These are phyloP conservation scores for Salix caprea DNA, from an alignment of 345 rosid species.

Conservation along the genomic window DNA sequence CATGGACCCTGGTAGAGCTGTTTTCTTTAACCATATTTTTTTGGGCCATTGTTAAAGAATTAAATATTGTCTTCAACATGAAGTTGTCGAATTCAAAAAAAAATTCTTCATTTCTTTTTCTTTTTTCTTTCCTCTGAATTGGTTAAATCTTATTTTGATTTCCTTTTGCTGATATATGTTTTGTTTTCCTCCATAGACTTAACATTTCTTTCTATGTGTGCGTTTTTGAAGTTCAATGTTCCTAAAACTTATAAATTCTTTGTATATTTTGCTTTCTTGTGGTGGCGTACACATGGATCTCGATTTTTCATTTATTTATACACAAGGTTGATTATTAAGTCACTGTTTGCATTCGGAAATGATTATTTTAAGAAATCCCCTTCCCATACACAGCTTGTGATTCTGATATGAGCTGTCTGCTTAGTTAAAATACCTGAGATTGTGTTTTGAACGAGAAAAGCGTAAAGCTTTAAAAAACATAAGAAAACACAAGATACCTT, in stretches of 20 bases:
- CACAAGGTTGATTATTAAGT: not conserved
- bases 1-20: constrained; percentile 9
- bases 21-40: constrained; percentile 5
- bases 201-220: not conserved
- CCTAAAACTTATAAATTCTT: not conserved
- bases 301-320: not conserved
- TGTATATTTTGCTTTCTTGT: not conserved
- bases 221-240: not conserved
- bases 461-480: not conserved
- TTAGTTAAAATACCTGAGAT: not conserved
- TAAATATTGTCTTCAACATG: not conserved
- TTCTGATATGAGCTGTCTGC: not conserved
- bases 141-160: not conserved
- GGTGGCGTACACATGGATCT: not conserved
- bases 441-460: not conserved
- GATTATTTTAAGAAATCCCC: not conserved
- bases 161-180: not conserved
- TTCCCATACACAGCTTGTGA: not conserved
- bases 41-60: not conserved
- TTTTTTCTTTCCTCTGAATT: not conserved
- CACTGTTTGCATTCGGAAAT: not conserved
- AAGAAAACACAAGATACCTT: not conserved
- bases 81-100: not conserved
- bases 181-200: not conserved
- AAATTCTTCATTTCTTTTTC: not conserved